Conservation (phyloP, 345 rosid genomes). For the Eucalyptus shirleyi region DNA sequence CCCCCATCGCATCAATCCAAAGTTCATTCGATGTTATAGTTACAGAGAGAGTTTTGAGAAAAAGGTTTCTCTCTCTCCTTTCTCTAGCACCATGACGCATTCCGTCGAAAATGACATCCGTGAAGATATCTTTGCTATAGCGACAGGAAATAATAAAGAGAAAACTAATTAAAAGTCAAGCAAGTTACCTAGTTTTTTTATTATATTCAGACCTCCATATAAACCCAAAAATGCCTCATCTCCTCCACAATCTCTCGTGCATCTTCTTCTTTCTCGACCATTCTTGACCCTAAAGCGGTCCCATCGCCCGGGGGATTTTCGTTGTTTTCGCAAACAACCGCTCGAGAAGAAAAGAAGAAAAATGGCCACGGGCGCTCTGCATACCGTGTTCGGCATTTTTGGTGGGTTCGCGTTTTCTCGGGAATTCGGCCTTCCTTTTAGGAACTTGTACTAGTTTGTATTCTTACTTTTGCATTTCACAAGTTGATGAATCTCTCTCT, state of each 20-base stretch:
- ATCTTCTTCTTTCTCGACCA: not conserved
- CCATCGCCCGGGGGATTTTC: not conserved
- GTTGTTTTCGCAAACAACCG: not conserved
- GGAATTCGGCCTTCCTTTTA: not conserved
- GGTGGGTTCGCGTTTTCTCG: constrained; percentile 26
- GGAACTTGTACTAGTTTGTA: not conserved
- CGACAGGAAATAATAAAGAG: not conserved
- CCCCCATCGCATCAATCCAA: not conserved
- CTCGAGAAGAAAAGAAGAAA: not conserved
- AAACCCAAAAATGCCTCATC: not conserved
- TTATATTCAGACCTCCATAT: not conserved
- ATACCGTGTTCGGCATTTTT: constrained; percentile 72
- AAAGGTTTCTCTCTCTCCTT: not conserved
- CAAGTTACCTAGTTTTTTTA: no score
- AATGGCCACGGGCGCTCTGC: constrained; percentile 21
- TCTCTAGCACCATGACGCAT: not conserved
- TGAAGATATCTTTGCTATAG: not conserved
- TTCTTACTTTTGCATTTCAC: not conserved
- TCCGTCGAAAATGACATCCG: not conserved
- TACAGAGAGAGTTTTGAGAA: not conserved
- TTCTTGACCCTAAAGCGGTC: not conserved
- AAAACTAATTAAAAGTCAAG: not conserved
- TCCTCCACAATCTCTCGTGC: not conserved
- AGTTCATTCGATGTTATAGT: not conserved
- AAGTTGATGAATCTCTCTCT: not conserved